Evolutionary conservation across 257 asterid species (phyloP).

Genomic region (Solanum bulbocastanum): DNA sequence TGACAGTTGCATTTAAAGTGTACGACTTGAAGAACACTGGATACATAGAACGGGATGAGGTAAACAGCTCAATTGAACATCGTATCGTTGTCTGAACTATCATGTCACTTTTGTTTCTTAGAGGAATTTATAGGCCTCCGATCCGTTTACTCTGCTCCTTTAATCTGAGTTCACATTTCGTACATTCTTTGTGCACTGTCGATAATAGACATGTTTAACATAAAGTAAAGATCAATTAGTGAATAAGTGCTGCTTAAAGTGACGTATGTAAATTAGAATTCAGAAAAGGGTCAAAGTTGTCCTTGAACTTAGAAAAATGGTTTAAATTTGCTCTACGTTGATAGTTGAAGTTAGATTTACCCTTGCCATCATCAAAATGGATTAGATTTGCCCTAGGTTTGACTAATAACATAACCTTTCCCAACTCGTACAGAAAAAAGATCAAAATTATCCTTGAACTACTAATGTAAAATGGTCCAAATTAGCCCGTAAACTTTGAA

Average conservation of each 20-base stretch:
- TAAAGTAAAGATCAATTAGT: neutral
- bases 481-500: neutral
- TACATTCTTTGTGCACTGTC: neutral
- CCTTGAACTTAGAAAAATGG: neutral
- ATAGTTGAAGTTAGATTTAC: neutral
- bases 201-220: neutral
- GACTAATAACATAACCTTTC: neutral
- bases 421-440: neutral
- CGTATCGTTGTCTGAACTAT: neutral
- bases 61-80: slow-evolving; percentile 4
- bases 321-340: neutral
- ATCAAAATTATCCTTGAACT: neutral
- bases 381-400: neutral
- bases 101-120: neutral
- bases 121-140: no score
- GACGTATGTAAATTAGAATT: neutral
- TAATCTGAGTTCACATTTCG: neutral
- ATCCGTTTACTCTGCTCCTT: neutral
- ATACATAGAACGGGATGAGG: slow-evolving; percentile 62
- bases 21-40: slow-evolving; percentile 56
- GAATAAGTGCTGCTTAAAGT: neutral
- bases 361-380: neutral
- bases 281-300: neutral
- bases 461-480: neutral
- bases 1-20: slow-evolving; percentile 56